Percentiles rank a stretch among this genome's conserved stretches.
phyloP scores from a whole-genome alignment of 2,329 filamentous ascomycete species.

The Fusarium neocosmosporiellum region DNA sequence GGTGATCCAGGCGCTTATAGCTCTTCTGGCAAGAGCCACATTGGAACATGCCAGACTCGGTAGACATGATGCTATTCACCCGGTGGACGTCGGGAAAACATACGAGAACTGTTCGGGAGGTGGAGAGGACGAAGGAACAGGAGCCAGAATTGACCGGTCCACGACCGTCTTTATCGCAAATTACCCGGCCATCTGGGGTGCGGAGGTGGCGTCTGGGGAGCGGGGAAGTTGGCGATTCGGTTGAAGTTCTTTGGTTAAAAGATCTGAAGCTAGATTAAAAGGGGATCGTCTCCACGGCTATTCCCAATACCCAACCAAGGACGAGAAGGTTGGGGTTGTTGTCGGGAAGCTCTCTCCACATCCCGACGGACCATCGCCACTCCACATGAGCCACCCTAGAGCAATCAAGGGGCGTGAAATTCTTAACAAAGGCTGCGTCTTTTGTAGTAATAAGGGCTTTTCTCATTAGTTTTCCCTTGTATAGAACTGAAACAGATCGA shows the following conservation, averaged over 20 bases:
- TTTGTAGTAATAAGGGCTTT: not conserved
- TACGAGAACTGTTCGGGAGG: not conserved
- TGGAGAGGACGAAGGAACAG: not conserved
- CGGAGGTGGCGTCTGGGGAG: conserved; percentile 8
- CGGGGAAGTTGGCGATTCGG: not conserved
- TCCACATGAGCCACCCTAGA: not conserved
- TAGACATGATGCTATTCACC: conserved; percentile 10
- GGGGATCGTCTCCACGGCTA: not conserved
- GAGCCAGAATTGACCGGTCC: not conserved
- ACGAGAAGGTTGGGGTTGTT: not conserved
- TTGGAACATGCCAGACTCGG: conserved; percentile 41
- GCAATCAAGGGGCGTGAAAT: not conserved
- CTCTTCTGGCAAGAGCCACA: conserved; percentile 43
- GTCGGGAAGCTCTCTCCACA: conserved; percentile 3
- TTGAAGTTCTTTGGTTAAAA: not conserved
- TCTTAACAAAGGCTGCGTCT: not conserved
- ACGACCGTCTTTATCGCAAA: not conserved
- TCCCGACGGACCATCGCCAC: not conserved
- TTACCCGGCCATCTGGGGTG: not conserved
- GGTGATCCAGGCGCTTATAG: conserved; percentile 47
- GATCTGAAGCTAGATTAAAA: not conserved
- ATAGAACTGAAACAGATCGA: not conserved
- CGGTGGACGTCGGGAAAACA: not conserved
- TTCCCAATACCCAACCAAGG: not conserved
- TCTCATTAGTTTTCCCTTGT: not conserved